These are phyloP conservation scores for Nannochloropsis salina DNA, from an alignment of 108 stramenopile genomes.

Conservation along the genomic window DNA sequence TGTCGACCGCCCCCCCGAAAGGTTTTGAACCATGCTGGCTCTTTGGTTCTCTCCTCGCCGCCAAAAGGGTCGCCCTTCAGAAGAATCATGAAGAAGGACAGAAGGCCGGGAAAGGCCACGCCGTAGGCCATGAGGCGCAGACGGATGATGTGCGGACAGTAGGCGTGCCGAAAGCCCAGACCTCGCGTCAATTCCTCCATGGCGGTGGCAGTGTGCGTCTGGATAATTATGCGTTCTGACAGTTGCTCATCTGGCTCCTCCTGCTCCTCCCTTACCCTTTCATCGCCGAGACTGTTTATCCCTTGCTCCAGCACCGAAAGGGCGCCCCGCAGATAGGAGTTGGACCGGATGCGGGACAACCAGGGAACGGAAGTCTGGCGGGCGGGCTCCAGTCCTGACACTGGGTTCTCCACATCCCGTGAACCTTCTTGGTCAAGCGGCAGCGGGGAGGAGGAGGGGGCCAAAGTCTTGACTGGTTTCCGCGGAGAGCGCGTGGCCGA, in stretches of 20 bases:
- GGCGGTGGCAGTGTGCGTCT: background rate
- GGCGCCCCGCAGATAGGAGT: background rate
- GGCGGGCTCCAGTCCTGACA: background rate
- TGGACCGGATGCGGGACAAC: background rate
- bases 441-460: background rate
- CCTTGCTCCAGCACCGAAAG: background rate
- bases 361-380: background rate
- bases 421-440: background rate
- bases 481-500: background rate
- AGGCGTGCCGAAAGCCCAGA: constrained; percentile 1
- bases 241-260: background rate
- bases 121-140: background rate
- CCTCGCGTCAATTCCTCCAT: constrained; percentile 8
- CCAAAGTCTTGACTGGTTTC: background rate
- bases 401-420: background rate
- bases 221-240: background rate
- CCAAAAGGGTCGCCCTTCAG: constrained; percentile 16
- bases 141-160: constrained; percentile 9
- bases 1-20: background rate
- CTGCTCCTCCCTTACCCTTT: background rate
- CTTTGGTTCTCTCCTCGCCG: background rate
- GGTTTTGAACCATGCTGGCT: background rate
- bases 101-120: background rate
- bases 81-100: constrained; percentile 7
- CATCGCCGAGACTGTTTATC: background rate